Base-by-base conservation (phyloP, 75 land plant species). In the Gnetum montanum region DNA sequence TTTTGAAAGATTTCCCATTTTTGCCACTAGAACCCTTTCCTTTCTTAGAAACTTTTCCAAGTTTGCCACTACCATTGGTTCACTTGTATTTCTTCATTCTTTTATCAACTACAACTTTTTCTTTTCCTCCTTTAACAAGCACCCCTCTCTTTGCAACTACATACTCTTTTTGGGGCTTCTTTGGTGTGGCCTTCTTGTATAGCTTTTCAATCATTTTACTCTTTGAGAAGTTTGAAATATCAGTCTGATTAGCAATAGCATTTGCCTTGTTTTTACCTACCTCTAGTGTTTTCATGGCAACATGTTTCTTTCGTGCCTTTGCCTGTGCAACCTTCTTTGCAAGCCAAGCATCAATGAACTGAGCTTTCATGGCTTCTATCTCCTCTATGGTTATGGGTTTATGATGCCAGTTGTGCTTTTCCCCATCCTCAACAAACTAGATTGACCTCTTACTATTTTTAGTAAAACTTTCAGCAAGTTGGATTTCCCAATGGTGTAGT, bases 321-420 rank as follows among this genome's bases (percentile, higher is more conserved):
- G 99, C 99, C 61, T 94, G 72, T 10, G 96, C 99, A n/a, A 86
- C 96, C 58, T 94, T 94, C 75, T 94, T 94, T 13, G 78, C 84
- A 6, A 96, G 99, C 0, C 99, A 70, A 3, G 99, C 88, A 70
- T 94, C 76, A 50, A 94, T 94, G 45, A 94, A 90, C 41, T 83
- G 90, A 49, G 91, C 90, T 72, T 62, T 85, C 85, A 94, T 86
- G 18, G 96, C 99, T 59, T 69, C 79, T 33, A 94, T 53, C 43
- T 94, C 99, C 60, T 94, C 96, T 45, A 70, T 83, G 0, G 96
- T 94, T 37, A 94, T 70, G 34, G 98, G 98, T 67, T 82, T 89
- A 28, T 78, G 63, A 18, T 74, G 78, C 53, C 75, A 74, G 27
- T 62, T 27, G 28, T 90, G 92, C 46, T 57, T 73, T 65, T 60